Percentiles rank a stretch among this genome's conserved stretches.
Evolutionary conservation across 73 alveolate species (phyloP).

Genomic region (Uronychia binucleata): DNA sequence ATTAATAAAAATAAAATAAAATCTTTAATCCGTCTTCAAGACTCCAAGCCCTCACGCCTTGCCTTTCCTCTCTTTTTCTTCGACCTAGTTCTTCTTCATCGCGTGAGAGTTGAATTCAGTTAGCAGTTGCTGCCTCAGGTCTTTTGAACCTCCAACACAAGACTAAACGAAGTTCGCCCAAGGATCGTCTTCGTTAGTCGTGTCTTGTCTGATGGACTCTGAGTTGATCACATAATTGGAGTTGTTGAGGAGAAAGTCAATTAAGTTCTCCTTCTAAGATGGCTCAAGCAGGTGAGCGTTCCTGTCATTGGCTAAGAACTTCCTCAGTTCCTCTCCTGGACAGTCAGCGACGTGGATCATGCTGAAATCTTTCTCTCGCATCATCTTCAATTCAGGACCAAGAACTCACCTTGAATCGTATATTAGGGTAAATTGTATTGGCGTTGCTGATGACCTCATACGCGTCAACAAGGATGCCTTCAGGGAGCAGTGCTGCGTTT

Average conservation of each 20-base stretch:
- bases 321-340: not conserved
- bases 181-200: too few relatives aligned
- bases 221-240: not conserved
- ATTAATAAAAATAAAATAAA: too few relatives aligned
- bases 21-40: not conserved
- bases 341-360: not conserved
- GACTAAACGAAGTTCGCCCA: too few relatives aligned
- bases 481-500: not conserved
- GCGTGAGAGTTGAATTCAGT: not conserved
- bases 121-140: not conserved
- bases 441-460: not conserved
- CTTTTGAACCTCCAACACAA: too few relatives aligned
- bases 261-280: not conserved
- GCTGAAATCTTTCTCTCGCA: not conserved
- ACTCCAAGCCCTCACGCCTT: not conserved
- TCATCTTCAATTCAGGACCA: not conserved
- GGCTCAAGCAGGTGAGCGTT: not conserved
- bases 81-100: not conserved
- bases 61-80: not conserved
- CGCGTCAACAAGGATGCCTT: not conserved
- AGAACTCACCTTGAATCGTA: not conserved
- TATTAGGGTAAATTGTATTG: not conserved
- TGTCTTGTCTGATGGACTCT: too few relatives aligned
- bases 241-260: not conserved
- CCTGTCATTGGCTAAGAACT: not conserved